Conservation (phyloP, 148 eudicot genomes). For the Persicaria tinctoria region DNA sequence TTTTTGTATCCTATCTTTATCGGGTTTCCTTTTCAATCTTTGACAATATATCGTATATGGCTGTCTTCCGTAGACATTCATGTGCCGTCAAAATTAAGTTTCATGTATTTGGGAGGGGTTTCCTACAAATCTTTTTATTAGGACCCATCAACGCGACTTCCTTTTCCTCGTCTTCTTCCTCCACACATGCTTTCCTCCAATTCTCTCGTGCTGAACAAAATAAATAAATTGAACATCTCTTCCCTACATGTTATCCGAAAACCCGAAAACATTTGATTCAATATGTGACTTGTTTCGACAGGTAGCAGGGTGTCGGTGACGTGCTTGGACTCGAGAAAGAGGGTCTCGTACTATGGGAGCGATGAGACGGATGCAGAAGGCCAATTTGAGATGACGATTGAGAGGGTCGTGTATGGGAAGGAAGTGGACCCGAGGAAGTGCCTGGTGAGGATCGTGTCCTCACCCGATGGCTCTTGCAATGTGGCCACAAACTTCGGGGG, state of each 20-base stretch:
- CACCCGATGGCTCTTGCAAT: conserved; percentile 55
- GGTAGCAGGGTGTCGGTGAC: conserved; percentile 64
- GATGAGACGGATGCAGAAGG: conserved; percentile 62
- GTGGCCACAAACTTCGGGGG: conserved; percentile 46
- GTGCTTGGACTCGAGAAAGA: conserved; percentile 48
- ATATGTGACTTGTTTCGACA: conserved; percentile 12
- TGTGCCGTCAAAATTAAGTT: too few relatives aligned
- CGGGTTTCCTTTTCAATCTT: too few relatives aligned
- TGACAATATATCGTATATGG: too few relatives aligned
- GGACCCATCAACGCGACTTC: too few relatives aligned
- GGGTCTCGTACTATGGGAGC: conserved; percentile 47
- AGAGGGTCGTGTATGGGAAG: conserved; percentile 33
- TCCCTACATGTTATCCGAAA: neutral
- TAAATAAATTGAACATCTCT: too few relatives aligned
- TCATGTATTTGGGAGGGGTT: too few relatives aligned
- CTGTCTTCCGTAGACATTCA: too few relatives aligned
- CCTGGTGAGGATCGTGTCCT: conserved; percentile 55
- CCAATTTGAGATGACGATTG: conserved; percentile 33
- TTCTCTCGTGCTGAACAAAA: too few relatives aligned
- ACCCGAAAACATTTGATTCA: neutral
- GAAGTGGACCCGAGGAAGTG: conserved; percentile 43
- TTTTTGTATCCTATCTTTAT: too few relatives aligned
- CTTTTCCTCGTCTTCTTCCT: too few relatives aligned
- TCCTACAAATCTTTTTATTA: too few relatives aligned
- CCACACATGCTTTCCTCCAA: too few relatives aligned